A percentile compares a stretch with the other conserved stretches of the same genome.
phyloP scores from a whole-genome alignment of 2,329 filamentous ascomycete species.

The Emericellopsis atlantica region DNA sequence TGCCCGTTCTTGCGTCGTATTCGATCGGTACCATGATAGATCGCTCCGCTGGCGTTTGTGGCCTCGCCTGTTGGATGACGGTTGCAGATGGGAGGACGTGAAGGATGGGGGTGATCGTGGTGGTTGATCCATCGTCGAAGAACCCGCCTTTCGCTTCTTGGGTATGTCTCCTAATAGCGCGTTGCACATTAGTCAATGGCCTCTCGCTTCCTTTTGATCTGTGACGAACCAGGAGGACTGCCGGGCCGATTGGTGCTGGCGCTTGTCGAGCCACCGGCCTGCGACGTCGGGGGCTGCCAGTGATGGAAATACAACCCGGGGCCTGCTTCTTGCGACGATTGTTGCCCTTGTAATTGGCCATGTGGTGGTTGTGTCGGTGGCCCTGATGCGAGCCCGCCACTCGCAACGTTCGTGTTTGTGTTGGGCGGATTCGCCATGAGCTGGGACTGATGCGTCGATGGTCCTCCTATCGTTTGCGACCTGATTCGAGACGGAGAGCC shows the following conservation, averaged over 20 bases:
- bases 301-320: constrained; percentile 83
- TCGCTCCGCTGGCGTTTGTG: constrained; percentile 24
- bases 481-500: constrained; percentile 32
- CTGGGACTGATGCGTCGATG: constrained; percentile 23
- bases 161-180: constrained; percentile 43
- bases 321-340: constrained; percentile 51
- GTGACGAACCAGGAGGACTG: constrained; percentile 64
- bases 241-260: constrained; percentile 48
- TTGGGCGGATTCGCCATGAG: constrained; percentile 22
- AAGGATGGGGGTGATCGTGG: constrained; percentile 19
- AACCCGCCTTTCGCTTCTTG: constrained; percentile 7
- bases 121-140: constrained; percentile 13
- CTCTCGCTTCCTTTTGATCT: constrained; percentile 33
- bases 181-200: constrained; percentile 25
- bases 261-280: constrained; percentile 26
- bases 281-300: constrained; percentile 70
- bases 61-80: constrained; percentile 10
- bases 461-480: constrained; percentile 34
- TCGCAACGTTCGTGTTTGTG: constrained; percentile 29
- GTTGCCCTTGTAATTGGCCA: constrained; percentile 36
- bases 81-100: constrained; percentile 10
- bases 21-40: constrained; percentile 19
- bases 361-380: constrained; percentile 23
- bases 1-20: constrained; percentile 6
- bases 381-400: too few species aligned